These are phyloP conservation scores for Ogataea minuta DNA, from an alignment of 805 yeast genomes.

Conservation along the genomic window DNA sequence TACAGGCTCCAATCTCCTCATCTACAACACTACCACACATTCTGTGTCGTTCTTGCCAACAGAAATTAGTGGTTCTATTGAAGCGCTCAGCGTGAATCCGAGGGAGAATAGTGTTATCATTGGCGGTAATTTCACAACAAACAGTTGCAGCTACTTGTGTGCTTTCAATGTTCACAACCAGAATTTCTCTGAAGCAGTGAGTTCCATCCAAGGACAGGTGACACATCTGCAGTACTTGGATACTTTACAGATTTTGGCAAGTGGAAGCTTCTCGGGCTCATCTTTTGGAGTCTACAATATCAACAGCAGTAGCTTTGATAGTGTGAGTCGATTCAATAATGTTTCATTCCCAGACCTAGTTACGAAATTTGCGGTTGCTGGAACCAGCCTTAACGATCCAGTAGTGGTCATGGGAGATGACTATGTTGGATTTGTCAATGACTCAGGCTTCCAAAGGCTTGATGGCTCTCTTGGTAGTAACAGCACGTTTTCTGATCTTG, in stretches of 20 bases:
- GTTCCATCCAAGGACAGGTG: slow-evolving; percentile 49
- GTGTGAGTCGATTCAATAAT: slow-evolving; percentile 13
- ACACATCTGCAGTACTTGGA: slow-evolving; percentile 49
- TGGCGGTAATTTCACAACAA: slow-evolving; percentile 65
- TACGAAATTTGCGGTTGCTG: slow-evolving; percentile 23
- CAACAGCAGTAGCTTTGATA: slow-evolving; percentile 32
- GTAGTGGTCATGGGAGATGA: slow-evolving; percentile 42
- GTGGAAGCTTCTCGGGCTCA: slow-evolving; percentile 50
- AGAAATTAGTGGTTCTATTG: slow-evolving; percentile 36
- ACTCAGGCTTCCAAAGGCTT: slow-evolving; percentile 46
- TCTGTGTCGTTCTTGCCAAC: slow-evolving; percentile 41
- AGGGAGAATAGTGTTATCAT: slow-evolving; percentile 50
- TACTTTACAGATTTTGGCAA: slow-evolving; percentile 38
- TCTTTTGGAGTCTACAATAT: slow-evolving; percentile 59
- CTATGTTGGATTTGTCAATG: slow-evolving; percentile 42
- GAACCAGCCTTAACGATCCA: slow-evolving; percentile 35
- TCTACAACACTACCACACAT: slow-evolving; percentile 47
- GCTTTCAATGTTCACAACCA: slow-evolving; percentile 53
- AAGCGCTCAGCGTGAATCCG: slow-evolving; percentile 40
- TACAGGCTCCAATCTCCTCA: slow-evolving; percentile 44
- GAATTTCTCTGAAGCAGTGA: slow-evolving; percentile 50
- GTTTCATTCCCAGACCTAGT: slow-evolving; percentile 34
- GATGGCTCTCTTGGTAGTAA: slow-evolving; percentile 28
- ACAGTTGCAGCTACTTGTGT: slow-evolving; percentile 61
- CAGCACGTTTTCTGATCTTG: slow-evolving; percentile 43